Base-by-base conservation (phyloP, 2,329 filamentous ascomycete genomes). In the Phyllosticta paracitricarpa region DNA sequence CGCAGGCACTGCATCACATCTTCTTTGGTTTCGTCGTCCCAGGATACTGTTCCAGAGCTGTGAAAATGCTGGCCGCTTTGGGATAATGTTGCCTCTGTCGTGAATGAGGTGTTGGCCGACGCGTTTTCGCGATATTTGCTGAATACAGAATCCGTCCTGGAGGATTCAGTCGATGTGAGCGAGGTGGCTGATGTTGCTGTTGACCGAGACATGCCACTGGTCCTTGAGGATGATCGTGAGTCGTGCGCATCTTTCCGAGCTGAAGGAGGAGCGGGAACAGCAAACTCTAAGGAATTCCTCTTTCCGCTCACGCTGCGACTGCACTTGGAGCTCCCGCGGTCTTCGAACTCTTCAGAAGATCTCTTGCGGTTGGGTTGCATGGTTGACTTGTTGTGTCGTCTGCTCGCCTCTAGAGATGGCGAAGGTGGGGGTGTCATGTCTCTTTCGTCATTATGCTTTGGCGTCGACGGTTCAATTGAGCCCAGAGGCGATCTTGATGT, bases 31-130 rank as follows among this genome's bases (percentile, higher is more conserved):
- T 53, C 12, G 5, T 57, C 22, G 14, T 40, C 48, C 12, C 22
- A 33, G 8, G 26, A 48, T 3, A 57, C 4, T 6, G 56, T 54
- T 6, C 55, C 60, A 2, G 60, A 56, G 19, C 56, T 62, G 30
- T 58, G 26, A 14, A 54, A 51, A 7, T 28, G 30, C 28, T 54
- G 24, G 9, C 4, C 10, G 35, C 54, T 33, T 5, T 54, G 51
- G 2, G 58, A 30, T 4, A 55, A 22, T 0, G 57, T 2, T 9
- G 57, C 14, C 24, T 59, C 51, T 4, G 59, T 61, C 4, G 59
- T 48, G 19, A 61, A 61, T 3, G 59, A 61, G 7, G 59, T 61
- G 9, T 61, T 53, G 2, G 40, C 54, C 1, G 58, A 56, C 3
- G 53, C 19, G 19, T 52, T 54, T 6, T 60, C 48, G 12, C 58